Evolutionary conservation across 2,329 filamentous ascomycete species (phyloP).

Genomic region (Penicillium polonicum): DNA sequence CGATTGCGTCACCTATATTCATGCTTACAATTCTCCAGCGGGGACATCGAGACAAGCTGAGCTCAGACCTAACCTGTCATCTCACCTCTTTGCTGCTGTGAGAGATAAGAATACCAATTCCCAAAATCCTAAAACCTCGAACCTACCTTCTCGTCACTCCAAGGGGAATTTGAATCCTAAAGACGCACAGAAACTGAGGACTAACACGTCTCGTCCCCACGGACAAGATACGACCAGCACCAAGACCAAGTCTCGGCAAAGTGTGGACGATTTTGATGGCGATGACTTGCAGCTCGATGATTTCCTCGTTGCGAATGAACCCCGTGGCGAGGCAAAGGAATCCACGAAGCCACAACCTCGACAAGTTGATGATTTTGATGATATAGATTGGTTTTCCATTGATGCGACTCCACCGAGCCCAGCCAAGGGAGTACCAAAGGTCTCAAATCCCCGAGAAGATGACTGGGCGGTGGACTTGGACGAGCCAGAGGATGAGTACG

Average conservation of each 20-base stretch:
- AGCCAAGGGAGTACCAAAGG: background rate
- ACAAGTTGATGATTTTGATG: constrained; percentile 17
- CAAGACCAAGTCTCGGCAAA: constrained; percentile 10
- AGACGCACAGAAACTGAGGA: constrained; percentile 13
- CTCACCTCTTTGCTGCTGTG: constrained; percentile 43
- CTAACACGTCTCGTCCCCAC: constrained; percentile 16
- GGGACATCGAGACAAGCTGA: constrained; percentile 57
- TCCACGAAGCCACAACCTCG: background rate
- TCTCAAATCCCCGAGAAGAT: constrained; percentile 3
- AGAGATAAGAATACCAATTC: background rate
- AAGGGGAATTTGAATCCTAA: constrained; percentile 14
- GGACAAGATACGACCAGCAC: constrained; percentile 22
- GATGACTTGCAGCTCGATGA: constrained; percentile 55
- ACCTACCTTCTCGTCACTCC: background rate
- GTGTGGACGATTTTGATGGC: constrained; percentile 54
- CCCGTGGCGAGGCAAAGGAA: background rate
- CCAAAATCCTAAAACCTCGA: background rate
- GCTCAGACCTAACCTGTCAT: constrained; percentile 51
- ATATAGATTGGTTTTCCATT: constrained; percentile 25
- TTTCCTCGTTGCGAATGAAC: constrained; percentile 41
- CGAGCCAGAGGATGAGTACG: constrained; percentile 20
- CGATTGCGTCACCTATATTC: background rate
- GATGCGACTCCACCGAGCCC: constrained; percentile 14
- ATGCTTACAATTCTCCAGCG: constrained; percentile 40
- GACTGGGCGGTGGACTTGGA: constrained; percentile 10